Percentiles rank a stretch among this genome's conserved stretches.
These are phyloP conservation scores for Proliferodiscus dingleyae DNA, from an alignment of 2,329 filamentous ascomycete genomes.

Conservation along the genomic window DNA sequence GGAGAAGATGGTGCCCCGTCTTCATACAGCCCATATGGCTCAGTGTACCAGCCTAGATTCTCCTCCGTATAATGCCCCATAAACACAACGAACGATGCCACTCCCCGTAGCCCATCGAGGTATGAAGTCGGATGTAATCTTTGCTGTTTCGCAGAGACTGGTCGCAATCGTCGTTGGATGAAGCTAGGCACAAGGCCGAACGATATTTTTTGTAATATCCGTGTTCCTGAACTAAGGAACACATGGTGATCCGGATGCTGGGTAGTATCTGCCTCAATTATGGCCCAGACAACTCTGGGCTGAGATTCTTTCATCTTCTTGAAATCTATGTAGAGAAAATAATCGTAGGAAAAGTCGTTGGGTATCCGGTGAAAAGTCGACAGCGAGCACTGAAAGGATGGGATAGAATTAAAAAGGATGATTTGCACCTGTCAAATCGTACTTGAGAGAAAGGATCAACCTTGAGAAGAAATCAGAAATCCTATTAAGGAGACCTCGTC, in stretches of 20 bases:
- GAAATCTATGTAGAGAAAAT: neutral
- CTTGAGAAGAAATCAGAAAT: no score
- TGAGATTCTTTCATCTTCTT: constrained; percentile 2
- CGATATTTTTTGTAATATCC: constrained; percentile 19
- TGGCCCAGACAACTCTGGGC: constrained; percentile 7
- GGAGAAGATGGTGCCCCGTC: constrained; percentile 33
- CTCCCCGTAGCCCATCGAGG: constrained; percentile 45
- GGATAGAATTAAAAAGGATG: no score
- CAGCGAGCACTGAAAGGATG: no score
- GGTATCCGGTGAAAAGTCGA: no score
- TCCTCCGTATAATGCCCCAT: constrained; percentile 42
- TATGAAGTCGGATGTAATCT: constrained; percentile 36
- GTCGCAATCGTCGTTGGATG: constrained; percentile 29
- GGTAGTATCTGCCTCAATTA: constrained; percentile 12
- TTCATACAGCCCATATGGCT: constrained; percentile 30
- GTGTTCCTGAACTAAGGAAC: constrained; percentile 19
- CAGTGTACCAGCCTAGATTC: constrained; percentile 35
- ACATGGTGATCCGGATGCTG: constrained; percentile 17
- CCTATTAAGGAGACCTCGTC: no score
- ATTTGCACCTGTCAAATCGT: no score
- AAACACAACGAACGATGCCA: constrained; percentile 45
- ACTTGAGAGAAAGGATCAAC: no score
- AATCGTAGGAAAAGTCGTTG: no score
- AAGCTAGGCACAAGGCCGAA: constrained; percentile 32
- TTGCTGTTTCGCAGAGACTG: constrained; percentile 19